Percentiles rank a stretch among this genome's conserved stretches.
Evolutionary conservation across 2,329 filamentous ascomycete species (phyloP).

Genomic region (Exophiala phaeomuriformis): DNA sequence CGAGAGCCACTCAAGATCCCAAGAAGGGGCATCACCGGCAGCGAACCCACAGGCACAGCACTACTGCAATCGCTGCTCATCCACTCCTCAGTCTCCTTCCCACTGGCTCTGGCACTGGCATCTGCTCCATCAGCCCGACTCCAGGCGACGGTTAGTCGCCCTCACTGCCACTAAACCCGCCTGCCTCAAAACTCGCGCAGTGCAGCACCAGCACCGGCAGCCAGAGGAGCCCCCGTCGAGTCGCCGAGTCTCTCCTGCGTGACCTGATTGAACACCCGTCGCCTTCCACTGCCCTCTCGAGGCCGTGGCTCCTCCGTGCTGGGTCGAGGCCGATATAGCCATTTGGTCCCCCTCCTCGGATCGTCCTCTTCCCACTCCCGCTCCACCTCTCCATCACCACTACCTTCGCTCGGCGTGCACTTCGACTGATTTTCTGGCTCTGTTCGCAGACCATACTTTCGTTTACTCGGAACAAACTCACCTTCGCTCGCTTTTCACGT

Average conservation of each 20-base stretch:
- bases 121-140: conserved; percentile 14
- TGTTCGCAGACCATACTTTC: conserved; percentile 29
- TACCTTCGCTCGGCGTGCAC: conserved; percentile 21
- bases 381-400: conserved; percentile 21
- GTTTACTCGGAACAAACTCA: conserved; percentile 16
- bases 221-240: conserved; percentile 6
- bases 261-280: conserved; percentile 16
- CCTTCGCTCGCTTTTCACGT: conserved; percentile 25
- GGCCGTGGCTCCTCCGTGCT: neutral
- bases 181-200: conserved; percentile 18
- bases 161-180: conserved; percentile 19
- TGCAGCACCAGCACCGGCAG: neutral
- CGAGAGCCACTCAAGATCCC: no score
- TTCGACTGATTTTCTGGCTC: conserved; percentile 20
- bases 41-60: no score
- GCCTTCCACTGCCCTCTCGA: conserved; percentile 7
- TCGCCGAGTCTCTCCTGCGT: conserved; percentile 17
- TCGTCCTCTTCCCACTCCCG: conserved; percentile 19
- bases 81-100: conserved; percentile 9
- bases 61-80: neutral
- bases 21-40: no score
- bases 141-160: conserved; percentile 8
- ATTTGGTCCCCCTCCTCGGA: conserved; percentile 21
- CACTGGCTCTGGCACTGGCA: conserved; percentile 3
- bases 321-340: conserved; percentile 25